phyloP scores from a whole-genome alignment of 2,329 filamentous ascomycete species.

The Clonostachys sp. region DNA sequence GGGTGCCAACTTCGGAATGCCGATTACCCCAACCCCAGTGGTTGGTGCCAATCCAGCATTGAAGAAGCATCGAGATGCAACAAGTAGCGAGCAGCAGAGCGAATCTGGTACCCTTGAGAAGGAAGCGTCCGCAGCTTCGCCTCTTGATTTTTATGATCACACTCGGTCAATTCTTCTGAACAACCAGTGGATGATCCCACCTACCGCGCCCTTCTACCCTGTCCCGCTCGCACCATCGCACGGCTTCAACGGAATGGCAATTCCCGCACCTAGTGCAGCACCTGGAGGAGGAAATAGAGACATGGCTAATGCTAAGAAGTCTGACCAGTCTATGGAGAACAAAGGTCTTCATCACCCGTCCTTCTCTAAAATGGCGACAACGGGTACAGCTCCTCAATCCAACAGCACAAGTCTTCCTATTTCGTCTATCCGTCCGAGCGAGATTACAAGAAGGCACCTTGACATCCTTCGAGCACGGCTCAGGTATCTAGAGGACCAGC shows the following conservation, averaged over 20 bases:
- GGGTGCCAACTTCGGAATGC: slow-evolving; percentile 15
- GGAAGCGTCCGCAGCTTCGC: slow-evolving; percentile 20
- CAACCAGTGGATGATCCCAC: slow-evolving; percentile 24
- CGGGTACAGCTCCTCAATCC: neutral
- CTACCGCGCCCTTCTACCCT: slow-evolving; percentile 9
- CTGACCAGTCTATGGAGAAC: neutral
- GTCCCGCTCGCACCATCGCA: slow-evolving; percentile 18
- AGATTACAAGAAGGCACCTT: slow-evolving; percentile 57
- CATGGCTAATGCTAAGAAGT: neutral
- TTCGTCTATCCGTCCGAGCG: slow-evolving; percentile 56
- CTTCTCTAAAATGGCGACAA: neutral
- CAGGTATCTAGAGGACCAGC: slow-evolving; percentile 51
- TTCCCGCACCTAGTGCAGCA: neutral
- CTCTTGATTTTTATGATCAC: slow-evolving; percentile 40
- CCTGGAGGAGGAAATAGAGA: neutral
- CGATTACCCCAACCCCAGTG: slow-evolving; percentile 11
- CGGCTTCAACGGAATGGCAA: slow-evolving; percentile 9
- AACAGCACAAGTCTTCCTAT: slow-evolving; percentile 30
- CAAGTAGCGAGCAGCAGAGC: slow-evolving; percentile 17
- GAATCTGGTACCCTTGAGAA: slow-evolving; percentile 23
- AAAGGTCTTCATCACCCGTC: neutral
- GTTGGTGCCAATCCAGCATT: slow-evolving; percentile 3
- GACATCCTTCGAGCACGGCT: slow-evolving; percentile 45
- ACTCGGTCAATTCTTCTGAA: slow-evolving; percentile 38
- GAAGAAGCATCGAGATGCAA: slow-evolving; percentile 12